Evolutionary conservation across 2,329 filamentous ascomycete species (phyloP).

Genomic region (Rasamsonia emersonii): DNA sequence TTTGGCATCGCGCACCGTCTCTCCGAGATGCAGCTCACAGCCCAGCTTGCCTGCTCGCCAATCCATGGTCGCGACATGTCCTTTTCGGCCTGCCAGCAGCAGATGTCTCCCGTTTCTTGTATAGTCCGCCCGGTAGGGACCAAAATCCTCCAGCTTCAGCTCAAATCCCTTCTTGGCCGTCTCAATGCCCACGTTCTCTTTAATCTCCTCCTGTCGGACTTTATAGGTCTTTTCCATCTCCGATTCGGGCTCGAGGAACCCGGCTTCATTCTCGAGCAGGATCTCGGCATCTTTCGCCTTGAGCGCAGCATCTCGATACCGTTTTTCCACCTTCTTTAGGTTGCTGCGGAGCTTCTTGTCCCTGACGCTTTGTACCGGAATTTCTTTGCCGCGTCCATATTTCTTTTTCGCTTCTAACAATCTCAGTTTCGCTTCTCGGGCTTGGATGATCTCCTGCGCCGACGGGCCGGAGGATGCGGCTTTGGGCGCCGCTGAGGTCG

Average conservation of each 20-base stretch:
- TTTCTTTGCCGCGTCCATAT: constrained; percentile 76
- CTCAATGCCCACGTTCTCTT: constrained; percentile 63
- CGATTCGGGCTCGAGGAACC: constrained; percentile 79
- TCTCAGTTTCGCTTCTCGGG: constrained; percentile 31
- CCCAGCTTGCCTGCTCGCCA: constrained; percentile 88
- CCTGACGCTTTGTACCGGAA: constrained; percentile 63
- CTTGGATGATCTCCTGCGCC: constrained; percentile 18
- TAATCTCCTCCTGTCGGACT: constrained; percentile 81
- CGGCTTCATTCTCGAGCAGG: constrained; percentile 73
- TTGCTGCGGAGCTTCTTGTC: constrained; percentile 87
- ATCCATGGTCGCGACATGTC: constrained; percentile 93
- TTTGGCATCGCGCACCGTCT: constrained; percentile 80
- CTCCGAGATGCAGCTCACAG: constrained; percentile 82
- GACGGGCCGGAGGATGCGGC: constrained; percentile 8
- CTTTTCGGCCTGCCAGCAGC: constrained; percentile 78
- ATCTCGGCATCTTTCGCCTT: constrained; percentile 95
- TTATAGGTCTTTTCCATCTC: constrained; percentile 90
- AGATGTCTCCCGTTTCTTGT: constrained; percentile 81
- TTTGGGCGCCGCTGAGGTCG: constrained; percentile 19
- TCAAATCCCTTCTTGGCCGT: constrained; percentile 92
- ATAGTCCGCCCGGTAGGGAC: constrained; percentile 84
- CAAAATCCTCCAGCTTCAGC: constrained; percentile 69
- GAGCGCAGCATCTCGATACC: constrained; percentile 71
- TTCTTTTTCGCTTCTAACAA: constrained; percentile 53
- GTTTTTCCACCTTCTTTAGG: constrained; percentile 67